A percentile compares a stretch with the other conserved stretches of the same genome.
Conservation (phyloP, 441 rosid species). For the Sinapis alba region DNA sequence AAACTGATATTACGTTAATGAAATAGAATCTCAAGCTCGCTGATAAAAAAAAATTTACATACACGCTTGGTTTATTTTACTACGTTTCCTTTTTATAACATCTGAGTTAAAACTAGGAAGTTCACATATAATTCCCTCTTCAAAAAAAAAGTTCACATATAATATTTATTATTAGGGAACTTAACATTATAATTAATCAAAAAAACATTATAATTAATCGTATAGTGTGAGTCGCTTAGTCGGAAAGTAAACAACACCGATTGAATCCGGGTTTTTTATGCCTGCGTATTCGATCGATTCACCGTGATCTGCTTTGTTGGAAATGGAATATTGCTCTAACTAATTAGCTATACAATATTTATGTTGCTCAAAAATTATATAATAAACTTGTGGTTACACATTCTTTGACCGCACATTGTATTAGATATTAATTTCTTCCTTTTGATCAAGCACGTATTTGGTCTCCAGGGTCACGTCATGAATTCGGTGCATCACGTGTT, state of each 20-base stretch:
- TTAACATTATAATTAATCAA: background rate
- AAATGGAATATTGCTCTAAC: slow-evolving; percentile 10
- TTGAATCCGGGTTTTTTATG: background rate
- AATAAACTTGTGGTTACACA: slow-evolving; percentile 27
- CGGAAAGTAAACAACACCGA: background rate
- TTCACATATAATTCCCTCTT: no score
- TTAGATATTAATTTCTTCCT: background rate
- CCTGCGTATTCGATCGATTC: slow-evolving; percentile 3
- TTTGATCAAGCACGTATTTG: slow-evolving; percentile 5
- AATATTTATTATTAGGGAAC: background rate
- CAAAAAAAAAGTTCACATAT: background rate
- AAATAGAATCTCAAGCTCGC: background rate
- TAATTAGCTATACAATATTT: background rate
- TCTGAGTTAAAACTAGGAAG: background rate
- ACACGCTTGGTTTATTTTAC: background rate
- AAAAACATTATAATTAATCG: background rate
- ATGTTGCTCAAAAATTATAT: background rate
- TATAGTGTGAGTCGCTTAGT: slow-evolving; percentile 16
- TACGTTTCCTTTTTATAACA: background rate
- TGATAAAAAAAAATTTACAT: no score
- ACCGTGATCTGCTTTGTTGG: slow-evolving; percentile 3
- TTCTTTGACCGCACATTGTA: slow-evolving; percentile 20
- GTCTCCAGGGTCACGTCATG: background rate
- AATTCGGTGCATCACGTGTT: slow-evolving; percentile 33
- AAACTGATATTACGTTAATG: background rate